A percentile compares a stretch with the other conserved stretches of the same genome.
Conservation (phyloP, 345 rosid species). For the Pugionium cornutum region DNA sequence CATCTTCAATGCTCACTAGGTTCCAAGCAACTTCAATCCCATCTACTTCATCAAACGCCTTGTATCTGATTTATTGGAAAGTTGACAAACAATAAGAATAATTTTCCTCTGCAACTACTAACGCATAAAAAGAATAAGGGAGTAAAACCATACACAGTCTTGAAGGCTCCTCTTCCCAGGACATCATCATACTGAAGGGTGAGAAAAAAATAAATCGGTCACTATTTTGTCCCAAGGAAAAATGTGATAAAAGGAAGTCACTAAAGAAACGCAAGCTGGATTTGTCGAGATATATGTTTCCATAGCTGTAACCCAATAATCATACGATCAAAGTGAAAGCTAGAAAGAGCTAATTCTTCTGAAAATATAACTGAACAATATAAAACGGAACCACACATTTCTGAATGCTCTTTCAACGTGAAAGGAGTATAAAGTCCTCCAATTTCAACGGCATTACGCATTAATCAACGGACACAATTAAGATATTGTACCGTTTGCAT, state of each 20-base stretch:
- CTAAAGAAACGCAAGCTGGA: neutral
- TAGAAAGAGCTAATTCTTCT: neutral
- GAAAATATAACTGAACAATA: no score
- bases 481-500: neutral
- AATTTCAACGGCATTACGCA: no score
- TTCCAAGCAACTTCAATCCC: slow-evolving; percentile 98
- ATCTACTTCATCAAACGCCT: slow-evolving; percentile 82
- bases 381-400: no score
- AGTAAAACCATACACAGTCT: slow-evolving; percentile 66
- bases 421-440: no score
- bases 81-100: neutral
- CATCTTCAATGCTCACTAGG: slow-evolving; percentile 73
- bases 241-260: neutral
- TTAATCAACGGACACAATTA: no score
- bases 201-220: slow-evolving; percentile 8
- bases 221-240: neutral
- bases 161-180: slow-evolving; percentile 93
- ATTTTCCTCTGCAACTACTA: neutral
- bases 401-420: no score
- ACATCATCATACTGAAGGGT: slow-evolving; percentile 61
- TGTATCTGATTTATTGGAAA: slow-evolving; percentile 48
- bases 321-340: neutral
- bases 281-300: neutral
- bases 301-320: neutral
- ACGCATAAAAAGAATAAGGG: slow-evolving; percentile 21